Base-by-base conservation (phyloP, 2,329 filamentous ascomycete species). In the Curvularia eragrostidis region DNA sequence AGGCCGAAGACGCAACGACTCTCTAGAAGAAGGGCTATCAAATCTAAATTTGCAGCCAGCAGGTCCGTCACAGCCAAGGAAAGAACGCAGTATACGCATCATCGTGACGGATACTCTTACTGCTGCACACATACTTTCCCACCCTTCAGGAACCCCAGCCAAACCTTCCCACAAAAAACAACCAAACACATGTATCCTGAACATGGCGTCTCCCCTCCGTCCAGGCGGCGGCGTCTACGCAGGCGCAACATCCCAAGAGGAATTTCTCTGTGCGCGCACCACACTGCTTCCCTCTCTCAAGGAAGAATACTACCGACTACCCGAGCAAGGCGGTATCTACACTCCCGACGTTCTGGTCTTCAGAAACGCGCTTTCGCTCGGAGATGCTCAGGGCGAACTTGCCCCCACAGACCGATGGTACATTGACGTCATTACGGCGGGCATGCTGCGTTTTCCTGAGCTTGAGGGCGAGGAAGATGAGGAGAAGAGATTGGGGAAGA, bases 161-260 rank as follows among this genome's bases (percentile, higher is more conserved):
- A 58, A 63, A 32, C 19, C 50, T 15, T 39, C 46, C 4, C 47
- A 30, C 3, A 68, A 64, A 21, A 70, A 73, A 34, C 46, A 70
- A 10, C 63, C 68, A 1, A 81, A 81, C 36, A 79, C 85, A 1
- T 84, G 80, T 3, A 77, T 89, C 23, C 77, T 89, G 3, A 88
- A 87, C 70, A 88, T 89, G 85, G 86, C 85, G 0, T 89, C 86
- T 0, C 84, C 85, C 0, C 79, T 87, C 0, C 81, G 81, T 0
- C 84, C 87, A 0, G 87, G 87, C 12, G 87, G 86, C 7, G 87
- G 87, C 0, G 82, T 89, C 28, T 72, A 88, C 0, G 81, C 81
- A 13, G 87, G 87, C 19, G 84, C 85, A 0, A 83, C 82, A 8
- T 83, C 82, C 3, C 85, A 88, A 60, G 87, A 89, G 66, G 87